Evolutionary conservation across 441 rosid species (phyloP), one percentile per base, ranked within the genome.

Genomic region (Gossypium laxum): DNA sequence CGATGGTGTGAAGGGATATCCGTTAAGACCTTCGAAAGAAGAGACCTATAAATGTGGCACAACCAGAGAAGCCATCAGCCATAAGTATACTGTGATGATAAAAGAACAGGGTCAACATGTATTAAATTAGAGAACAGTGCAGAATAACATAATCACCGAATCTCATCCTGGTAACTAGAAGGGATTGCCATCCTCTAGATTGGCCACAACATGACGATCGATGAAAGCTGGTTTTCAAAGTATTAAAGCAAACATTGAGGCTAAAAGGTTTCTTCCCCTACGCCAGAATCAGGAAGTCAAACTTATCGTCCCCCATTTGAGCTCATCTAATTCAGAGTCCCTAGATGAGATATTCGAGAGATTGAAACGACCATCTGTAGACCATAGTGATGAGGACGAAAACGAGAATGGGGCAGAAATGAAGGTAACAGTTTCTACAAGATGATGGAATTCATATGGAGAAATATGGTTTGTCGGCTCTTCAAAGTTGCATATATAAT

Each of bases 331-430:
- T 65, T 83, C 84, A 0, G 96, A 91, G 63, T 88, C 91, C 22
- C 85, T 91, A 0, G 97, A 91, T 26, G 92, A 88, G 74, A 91
- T 92, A 81, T 92, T 91, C 78, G 93, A 91, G 80, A 88, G 91
- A 76, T 66, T 95, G 84, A 91, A 88, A 83, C 85, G 84, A 15
- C 94, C 91, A n/a, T 82, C 93, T 15, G 41, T 66, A 21, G 89
- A 82, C 38, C 87, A 38, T 4, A 81, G 59, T 4, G 84, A 86
- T 2, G 85, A 78, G 5, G 86, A 85, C 71, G 91, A 88, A 4
- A 75, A 82, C 1, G 69, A 69, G 76, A 74, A 79, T 8, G 51
- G 73, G 76, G 32, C 61, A 58, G 72, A 75, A 54, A 72, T 79
- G 62, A 76, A 71, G 26, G 17, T 38, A 47, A 50, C 76, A 14